Evolutionary conservation across 2,329 filamentous ascomycete genomes (phyloP).

Genomic region (Monilinia fructicola): DNA sequence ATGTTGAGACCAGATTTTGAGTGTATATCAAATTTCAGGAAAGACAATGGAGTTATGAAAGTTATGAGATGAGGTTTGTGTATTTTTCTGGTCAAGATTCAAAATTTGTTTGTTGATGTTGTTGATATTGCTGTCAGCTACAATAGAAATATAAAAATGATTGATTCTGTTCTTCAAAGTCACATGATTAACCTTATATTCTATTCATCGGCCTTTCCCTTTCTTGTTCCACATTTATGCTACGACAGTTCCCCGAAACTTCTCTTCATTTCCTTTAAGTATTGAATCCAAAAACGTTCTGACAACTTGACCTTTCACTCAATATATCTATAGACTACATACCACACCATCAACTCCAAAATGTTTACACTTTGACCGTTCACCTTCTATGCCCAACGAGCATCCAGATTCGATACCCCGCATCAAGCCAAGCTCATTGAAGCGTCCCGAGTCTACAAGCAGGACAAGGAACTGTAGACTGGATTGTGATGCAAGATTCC

Average conservation of each 20-base stretch:
- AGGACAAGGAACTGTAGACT: constrained; percentile 68
- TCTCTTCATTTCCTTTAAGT: constrained; percentile 1
- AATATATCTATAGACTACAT: neutral
- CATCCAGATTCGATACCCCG: constrained; percentile 63
- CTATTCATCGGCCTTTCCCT: constrained; percentile 15
- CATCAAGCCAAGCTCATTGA: constrained; percentile 72
- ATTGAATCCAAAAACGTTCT: neutral
- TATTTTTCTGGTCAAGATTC: neutral
- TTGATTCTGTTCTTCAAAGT: neutral
- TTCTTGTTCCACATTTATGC: constrained; percentile 13
- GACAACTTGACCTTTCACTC: neutral
- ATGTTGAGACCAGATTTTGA: neutral
- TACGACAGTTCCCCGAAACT: neutral
- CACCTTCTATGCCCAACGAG: constrained; percentile 71
- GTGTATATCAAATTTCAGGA: neutral
- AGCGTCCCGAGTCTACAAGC: constrained; percentile 68
- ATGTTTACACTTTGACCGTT: constrained; percentile 70
- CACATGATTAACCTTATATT: constrained; percentile 2
- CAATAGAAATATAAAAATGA: neutral
- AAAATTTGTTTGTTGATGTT: neutral
- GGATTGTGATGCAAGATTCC: constrained; percentile 77
- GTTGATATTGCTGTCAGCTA: neutral
- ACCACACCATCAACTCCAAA: constrained; percentile 33
- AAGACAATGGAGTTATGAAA: neutral
- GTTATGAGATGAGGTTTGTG: neutral